Percentiles rank a stretch among this genome's conserved stretches.
These are phyloP conservation scores for Kazachstania sp. DNA, from an alignment of 1,139 yeast genomes.

Conservation along the genomic window DNA sequence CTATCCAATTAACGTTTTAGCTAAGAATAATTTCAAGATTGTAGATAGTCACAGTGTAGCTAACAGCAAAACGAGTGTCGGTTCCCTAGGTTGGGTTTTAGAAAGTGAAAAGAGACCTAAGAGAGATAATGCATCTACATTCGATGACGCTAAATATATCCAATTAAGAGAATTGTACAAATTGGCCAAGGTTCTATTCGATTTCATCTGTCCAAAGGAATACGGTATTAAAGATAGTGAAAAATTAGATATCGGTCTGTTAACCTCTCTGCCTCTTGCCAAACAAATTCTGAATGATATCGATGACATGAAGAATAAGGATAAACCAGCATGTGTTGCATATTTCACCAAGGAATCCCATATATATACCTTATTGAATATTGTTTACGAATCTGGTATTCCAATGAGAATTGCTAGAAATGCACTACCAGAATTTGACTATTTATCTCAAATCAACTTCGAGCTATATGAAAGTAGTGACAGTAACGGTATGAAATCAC, in stretches of 20 bases:
- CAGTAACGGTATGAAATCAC: slow-evolving; percentile 62
- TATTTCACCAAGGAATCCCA: slow-evolving; percentile 97
- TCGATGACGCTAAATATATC: slow-evolving; percentile 73
- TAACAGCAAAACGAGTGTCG: slow-evolving; percentile 42
- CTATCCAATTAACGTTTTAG: slow-evolving; percentile 72
- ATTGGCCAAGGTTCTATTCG: slow-evolving; percentile 86
- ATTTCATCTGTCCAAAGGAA: slow-evolving; percentile 96
- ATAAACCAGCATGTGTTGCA: slow-evolving; percentile 73
- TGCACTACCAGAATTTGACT: slow-evolving; percentile 93
- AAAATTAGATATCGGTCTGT: slow-evolving; percentile 87
- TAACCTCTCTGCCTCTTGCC: slow-evolving; percentile 90
- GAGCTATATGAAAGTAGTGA: slow-evolving; percentile 83
- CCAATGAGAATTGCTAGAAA: slow-evolving; percentile 93
- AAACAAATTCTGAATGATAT: slow-evolving; percentile 78
- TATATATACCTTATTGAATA: slow-evolving; percentile 84
- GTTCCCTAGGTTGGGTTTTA: slow-evolving; percentile 68
- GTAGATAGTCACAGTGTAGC: slow-evolving; percentile 22
- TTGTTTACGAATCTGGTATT: slow-evolving; percentile 85
- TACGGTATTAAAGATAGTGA: slow-evolving; percentile 96
- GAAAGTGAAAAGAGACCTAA: slow-evolving; percentile 35
- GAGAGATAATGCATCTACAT: slow-evolving; percentile 43
- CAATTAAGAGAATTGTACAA: slow-evolving; percentile 81
- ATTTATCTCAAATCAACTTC: slow-evolving; percentile 87
- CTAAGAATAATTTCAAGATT: slow-evolving; percentile 62
- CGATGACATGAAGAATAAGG: slow-evolving; percentile 67